Evolutionary conservation across 2,329 filamentous ascomycete species (phyloP).

Genomic region (Exserohilum rostratum): DNA sequence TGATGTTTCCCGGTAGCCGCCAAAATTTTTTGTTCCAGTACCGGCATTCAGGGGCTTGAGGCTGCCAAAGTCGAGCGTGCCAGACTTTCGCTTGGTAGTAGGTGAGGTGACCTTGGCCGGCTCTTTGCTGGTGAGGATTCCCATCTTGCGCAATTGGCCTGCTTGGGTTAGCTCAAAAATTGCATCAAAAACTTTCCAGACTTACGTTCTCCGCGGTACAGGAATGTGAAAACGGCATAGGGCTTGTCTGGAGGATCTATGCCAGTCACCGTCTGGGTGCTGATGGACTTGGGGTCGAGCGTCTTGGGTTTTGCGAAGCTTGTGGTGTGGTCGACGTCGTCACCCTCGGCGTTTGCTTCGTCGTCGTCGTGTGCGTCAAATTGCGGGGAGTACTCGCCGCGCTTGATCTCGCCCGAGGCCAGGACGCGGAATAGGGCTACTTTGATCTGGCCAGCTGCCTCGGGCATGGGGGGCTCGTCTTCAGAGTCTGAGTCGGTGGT

Average conservation of each 20-base stretch:
- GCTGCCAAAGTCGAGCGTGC: constrained; percentile 82
- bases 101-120: constrained; percentile 62
- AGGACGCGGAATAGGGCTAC: constrained; percentile 94
- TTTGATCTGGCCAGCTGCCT: constrained; percentile 97
- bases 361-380: constrained; percentile 97
- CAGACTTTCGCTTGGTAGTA: constrained; percentile 76
- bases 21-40: constrained; percentile 87
- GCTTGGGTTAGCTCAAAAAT: constrained; percentile 16
- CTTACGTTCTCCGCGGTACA: constrained; percentile 94
- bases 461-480: constrained; percentile 84
- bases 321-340: constrained; percentile 94
- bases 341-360: constrained; percentile 69
- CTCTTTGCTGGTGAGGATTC: constrained; percentile 76
- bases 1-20: constrained; percentile 75
- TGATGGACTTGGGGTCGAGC: constrained; percentile 94
- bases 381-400: constrained; percentile 96
- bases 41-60: constrained; percentile 79
- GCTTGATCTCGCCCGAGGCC: constrained; percentile 95
- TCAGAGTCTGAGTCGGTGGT: constrained; percentile 72
- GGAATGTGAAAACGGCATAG: constrained; percentile 96
- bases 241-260: constrained; percentile 96
- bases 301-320: constrained; percentile 97
- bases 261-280: constrained; percentile 97
- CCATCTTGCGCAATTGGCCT: constrained; percentile 98
- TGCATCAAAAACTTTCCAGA: constrained; percentile 28